Percentiles rank a stretch among this genome's conserved stretches.
phyloP scores from a whole-genome alignment of 345 rosid genomes.

The Heritiera fomes region DNA sequence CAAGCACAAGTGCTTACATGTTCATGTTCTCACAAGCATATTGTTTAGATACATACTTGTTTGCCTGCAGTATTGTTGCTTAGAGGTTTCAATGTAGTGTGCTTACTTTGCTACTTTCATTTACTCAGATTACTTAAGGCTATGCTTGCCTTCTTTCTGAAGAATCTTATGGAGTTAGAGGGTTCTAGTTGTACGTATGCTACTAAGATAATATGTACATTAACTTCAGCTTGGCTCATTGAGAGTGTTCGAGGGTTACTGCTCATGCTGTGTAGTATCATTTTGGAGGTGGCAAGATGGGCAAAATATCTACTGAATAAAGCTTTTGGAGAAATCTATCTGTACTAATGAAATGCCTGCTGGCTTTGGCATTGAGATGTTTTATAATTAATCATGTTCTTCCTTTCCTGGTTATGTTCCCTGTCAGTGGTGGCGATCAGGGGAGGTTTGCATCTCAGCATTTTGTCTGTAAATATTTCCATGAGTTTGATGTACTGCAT shows the following conservation, averaged over 20 bases:
- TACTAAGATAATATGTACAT: too few species aligned
- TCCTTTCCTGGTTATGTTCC: background rate
- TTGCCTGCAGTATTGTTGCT: background rate
- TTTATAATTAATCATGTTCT: background rate
- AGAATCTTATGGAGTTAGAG: background rate
- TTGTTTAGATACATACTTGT: background rate
- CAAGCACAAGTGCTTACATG: background rate
- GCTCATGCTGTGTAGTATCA: background rate
- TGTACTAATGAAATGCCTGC: background rate
- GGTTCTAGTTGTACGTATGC: background rate
- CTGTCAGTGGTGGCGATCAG: background rate
- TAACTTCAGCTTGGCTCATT: background rate
- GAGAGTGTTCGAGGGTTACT: background rate
- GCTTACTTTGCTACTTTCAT: background rate
- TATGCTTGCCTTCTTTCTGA: background rate
- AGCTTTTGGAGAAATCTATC: background rate
- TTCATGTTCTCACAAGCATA: background rate
- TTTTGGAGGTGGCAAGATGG: background rate
- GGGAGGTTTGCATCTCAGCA: background rate
- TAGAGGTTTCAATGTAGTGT: background rate
- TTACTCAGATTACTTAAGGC: background rate
- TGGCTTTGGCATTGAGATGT: background rate
- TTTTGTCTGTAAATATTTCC: conserved; percentile 3
- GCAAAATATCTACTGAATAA: background rate
- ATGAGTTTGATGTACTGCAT: background rate